Evolutionary conservation across 495 filamentous ascomycete species (phyloP).

Genomic region (Recurvomyces mirabilis): DNA sequence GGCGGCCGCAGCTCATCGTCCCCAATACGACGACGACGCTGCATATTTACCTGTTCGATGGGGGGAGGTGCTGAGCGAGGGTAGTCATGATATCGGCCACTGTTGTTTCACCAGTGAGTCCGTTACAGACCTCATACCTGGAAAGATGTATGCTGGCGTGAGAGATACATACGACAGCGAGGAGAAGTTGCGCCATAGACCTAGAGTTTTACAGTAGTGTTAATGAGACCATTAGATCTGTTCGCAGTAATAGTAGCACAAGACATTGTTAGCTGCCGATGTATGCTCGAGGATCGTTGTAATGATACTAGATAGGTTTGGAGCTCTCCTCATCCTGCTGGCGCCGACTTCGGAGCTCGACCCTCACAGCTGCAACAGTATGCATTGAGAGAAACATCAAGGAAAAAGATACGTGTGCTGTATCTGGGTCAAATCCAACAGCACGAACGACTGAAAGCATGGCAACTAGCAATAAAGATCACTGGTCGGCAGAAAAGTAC

Average conservation of each 20-base stretch:
- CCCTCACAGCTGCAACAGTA: constrained; percentile 1
- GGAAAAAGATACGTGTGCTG: too few relatives aligned
- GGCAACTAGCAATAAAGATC: too few relatives aligned
- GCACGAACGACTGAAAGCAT: too few relatives aligned
- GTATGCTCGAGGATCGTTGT: too few relatives aligned
- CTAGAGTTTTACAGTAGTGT: too few relatives aligned
- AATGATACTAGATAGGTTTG: background rate
- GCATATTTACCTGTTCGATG: constrained; percentile 14
- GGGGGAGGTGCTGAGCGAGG: constrained; percentile 7
- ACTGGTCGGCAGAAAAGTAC: constrained; percentile 34
- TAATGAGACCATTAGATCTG: too few relatives aligned
- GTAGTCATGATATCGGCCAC: constrained; percentile 5
- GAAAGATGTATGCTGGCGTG: constrained; percentile 7
- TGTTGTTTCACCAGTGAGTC: constrained; percentile 11
- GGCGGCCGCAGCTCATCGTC: constrained; percentile 27
- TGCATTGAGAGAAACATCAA: background rate
- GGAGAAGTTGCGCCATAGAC: too few relatives aligned
- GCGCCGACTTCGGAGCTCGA: constrained; percentile 1
- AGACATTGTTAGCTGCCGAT: too few relatives aligned
- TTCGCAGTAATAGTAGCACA: too few relatives aligned
- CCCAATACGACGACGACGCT: constrained; percentile 9
- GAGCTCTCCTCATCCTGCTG: background rate
- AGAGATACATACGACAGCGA: background rate
- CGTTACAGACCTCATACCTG: constrained; percentile 5
- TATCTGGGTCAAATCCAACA: too few relatives aligned